Evolutionary conservation across 2,329 filamentous ascomycete species (phyloP), one percentile per base, ranked within the genome.

Genomic region (Chaetomium olivaceum): DNA sequence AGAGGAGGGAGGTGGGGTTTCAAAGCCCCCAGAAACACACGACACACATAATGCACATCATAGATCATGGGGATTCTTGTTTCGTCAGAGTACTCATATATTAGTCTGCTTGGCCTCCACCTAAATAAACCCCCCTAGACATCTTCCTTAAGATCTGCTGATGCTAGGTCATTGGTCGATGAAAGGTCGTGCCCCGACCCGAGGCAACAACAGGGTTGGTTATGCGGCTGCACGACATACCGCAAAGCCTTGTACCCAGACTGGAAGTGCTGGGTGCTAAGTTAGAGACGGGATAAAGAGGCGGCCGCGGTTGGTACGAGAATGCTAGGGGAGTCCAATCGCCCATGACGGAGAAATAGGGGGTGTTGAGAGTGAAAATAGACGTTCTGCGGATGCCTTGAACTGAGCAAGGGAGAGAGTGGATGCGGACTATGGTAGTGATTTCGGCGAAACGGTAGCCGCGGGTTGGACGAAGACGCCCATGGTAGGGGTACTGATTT

Each of bases 21-120:
- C 14, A 16, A 21, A 51, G 16, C 19, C 21, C 25, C 11, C 7
- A 16, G 29, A 33, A 56, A 27, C 8, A 21, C 16, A 29, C 25
- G 21, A 3, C 50, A 54, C 23, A 50, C 57, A 33, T 16, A 27
- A 31, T 29, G 3, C n/a, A 46, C 8, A 33, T 21, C 43, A 59
- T 9, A 58, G 29, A 50, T 23, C 4, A 7, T 19, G 23, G 29
- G 50, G 3, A 16, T 7, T 8, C 14, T 21, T 12, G 23, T 3
- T 14, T 55, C 25, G 61, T 68, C 66, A 62, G 65, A 31, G 67
- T 70, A 67, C 60, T 72, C 63, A 64, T 72, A 70, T 72, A 69
- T 70, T 62, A 23, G 43, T 62, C 66, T 65, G 54, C 55, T 65
- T 58, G 63, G 67, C 63, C 63, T 71, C 66, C 67, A 65, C 66